Percentiles rank a stretch among this genome's conserved stretches.
phyloP scores from a whole-genome alignment of 129 eudicot genomes.

The Kitagawia praeruptora region DNA sequence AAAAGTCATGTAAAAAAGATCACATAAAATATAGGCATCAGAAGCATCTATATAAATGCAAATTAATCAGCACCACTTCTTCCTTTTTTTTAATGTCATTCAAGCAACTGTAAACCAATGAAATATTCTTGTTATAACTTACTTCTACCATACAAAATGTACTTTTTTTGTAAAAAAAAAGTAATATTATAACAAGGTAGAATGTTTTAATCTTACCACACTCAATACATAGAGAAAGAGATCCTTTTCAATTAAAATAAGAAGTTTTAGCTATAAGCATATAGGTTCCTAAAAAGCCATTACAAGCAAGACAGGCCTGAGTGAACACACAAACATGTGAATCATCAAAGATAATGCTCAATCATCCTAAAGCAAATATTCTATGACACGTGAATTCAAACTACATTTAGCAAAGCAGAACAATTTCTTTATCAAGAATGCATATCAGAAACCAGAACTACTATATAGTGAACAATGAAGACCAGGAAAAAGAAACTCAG shows the following conservation, averaged over 20 bases:
- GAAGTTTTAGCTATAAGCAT: neutral
- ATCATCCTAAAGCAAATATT: neutral
- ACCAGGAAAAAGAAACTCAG: neutral
- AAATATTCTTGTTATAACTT: too few species aligned
- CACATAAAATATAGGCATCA: too few species aligned
- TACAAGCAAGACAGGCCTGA: neutral
- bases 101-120: too few species aligned
- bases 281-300: neutral
- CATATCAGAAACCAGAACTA: neutral
- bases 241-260: neutral
- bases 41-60: too few species aligned
- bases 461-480: neutral
- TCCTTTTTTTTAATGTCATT: too few species aligned
- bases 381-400: neutral
- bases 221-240: neutral
- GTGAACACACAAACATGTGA: neutral
- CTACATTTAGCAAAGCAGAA: too few species aligned
- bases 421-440: neutral
- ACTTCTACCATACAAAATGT: too few species aligned
- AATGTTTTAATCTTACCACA: neutral
- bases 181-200: too few species aligned
- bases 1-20: too few species aligned
- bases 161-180: too few species aligned
- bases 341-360: neutral
- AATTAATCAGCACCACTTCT: too few species aligned